Base-by-base conservation (phyloP, 345 rosid species). In the Eucalyptus camaldulensis region DNA sequence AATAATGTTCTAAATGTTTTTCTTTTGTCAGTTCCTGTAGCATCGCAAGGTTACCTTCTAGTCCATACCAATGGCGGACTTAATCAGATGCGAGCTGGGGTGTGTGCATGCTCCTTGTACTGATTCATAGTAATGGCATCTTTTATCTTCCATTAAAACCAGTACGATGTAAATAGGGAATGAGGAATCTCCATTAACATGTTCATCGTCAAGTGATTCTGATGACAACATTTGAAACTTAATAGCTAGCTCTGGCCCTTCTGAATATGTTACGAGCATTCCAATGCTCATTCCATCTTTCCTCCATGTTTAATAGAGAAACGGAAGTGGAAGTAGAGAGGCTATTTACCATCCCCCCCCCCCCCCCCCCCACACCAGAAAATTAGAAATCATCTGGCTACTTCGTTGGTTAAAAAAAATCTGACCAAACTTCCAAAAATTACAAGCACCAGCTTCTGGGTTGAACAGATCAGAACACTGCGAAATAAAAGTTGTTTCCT, bases 1-100 rank as follows among this genome's bases (percentile, higher is more conserved):
- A 65, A 47, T 49, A 50, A 53, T 53, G 24, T 17, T 49, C 60
- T 62, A 54, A 25, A 40, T 47, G 27, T 47, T 67, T 80, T 81
- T 88, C 53, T 67, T 44, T 86, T 62, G 90, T 88, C 80, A 95
- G 97, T 58, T 87, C 91, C 91, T 58, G 67, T 21, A 47, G 87
- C 85, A 89, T 94, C 95, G 8, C 92, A 92, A 89, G 98, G 99
- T 80, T 98, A 92, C 92, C 99, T 98, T 91, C 91, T 98, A 76
- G 99, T 97, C 90, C 95, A 95, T 91, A 94, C 99, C 21, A 98
- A 98, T 93, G 99, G 99, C 10, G 99, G 99, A 25, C 98, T 98
- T 91, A 98, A 98, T 93, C 99, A 97, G 91, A 98, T 97, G 99
- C 95, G 98, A 53, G 96, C 98, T 76, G 99, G 99, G 96, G 99